Percentiles rank a stretch among this genome's conserved stretches.
phyloP scores from a whole-genome alignment of 192 early-diverging fungal genomes.

The Rhizophagus prolifer region DNA sequence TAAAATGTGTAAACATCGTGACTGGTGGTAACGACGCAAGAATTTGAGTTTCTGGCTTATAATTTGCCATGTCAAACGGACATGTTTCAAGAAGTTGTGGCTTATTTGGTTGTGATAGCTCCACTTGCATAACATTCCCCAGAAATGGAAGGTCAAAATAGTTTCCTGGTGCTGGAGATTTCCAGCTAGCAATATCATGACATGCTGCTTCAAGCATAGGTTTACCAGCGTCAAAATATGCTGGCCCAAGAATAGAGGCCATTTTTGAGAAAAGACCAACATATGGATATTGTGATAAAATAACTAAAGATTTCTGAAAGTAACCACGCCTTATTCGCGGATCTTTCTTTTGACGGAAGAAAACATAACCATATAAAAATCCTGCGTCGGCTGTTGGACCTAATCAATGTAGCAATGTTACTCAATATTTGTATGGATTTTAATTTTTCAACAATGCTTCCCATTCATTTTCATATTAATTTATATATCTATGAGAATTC shows the following conservation, averaged over 20 bases:
- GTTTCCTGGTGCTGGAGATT: conserved; percentile 61
- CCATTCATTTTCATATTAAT: not conserved
- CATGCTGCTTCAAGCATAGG: conserved; percentile 79
- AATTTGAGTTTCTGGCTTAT: conserved; percentile 70
- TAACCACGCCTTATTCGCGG: conserved; percentile 81
- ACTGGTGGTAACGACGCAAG: conserved; percentile 65
- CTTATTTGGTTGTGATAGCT: conserved; percentile 62
- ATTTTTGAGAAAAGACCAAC: conserved; percentile 82
- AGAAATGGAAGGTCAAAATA: conserved; percentile 73
- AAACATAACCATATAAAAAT: conserved; percentile 86
- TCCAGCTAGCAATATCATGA: conserved; percentile 76
- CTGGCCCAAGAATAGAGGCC: conserved; percentile 72
- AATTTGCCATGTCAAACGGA: conserved; percentile 63
- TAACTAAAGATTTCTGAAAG: conserved; percentile 86
- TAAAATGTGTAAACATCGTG: conserved; percentile 76
- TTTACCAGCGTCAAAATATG: conserved; percentile 77
- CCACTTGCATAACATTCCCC: conserved; percentile 65
- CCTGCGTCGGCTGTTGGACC: conserved; percentile 57
- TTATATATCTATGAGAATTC: not conserved
- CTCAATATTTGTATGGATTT: not conserved
- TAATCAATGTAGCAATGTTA: conserved; percentile 12
- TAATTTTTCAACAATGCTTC: no score
- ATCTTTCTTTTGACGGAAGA: conserved; percentile 92
- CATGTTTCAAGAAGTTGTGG: conserved; percentile 75
- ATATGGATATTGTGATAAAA: conserved; percentile 86